Evolutionary conservation across 257 asterid species (phyloP).

Genomic region (Solanum medicagineum): DNA sequence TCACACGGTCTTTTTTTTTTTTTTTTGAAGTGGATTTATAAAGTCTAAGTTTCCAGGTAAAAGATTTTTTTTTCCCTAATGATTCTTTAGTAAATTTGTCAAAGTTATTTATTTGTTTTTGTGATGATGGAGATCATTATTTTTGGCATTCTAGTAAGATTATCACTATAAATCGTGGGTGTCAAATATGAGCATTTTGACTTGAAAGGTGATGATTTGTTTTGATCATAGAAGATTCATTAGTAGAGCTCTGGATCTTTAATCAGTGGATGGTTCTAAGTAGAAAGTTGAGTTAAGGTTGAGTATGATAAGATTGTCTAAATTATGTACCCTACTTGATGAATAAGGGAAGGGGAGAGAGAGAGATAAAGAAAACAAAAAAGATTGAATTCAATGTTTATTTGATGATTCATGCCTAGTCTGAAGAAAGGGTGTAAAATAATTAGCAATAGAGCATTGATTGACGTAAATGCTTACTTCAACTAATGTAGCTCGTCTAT

Average conservation of each 20-base stretch:
- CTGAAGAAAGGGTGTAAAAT: neutral
- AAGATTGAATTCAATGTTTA: neutral
- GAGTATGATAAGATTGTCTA: neutral
- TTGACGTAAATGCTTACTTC: neutral
- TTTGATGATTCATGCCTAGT: neutral
- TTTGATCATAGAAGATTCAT: neutral
- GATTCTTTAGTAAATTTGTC: neutral
- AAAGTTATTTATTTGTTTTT: neutral
- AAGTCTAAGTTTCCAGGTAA: constrained; percentile 18
- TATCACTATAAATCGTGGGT: constrained; percentile 5
- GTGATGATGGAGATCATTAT: neutral
- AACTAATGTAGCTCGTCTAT: neutral
- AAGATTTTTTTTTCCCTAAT: neutral
- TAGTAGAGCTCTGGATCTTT: neutral
- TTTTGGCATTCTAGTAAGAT: constrained; percentile 3
- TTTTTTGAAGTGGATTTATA: constrained; percentile 15
- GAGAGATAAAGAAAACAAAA: no score
- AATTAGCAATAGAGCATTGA: neutral
- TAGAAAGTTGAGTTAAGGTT: neutral
- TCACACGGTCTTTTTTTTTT: constrained; percentile 30
- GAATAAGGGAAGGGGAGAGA: neutral
- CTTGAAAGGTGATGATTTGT: neutral
- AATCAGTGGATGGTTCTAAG: neutral
- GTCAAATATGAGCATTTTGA: constrained; percentile 7
- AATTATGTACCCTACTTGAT: neutral